Base-by-base conservation (phyloP, 208 protist genomes). In the Trypanosoma cruzi region DNA sequence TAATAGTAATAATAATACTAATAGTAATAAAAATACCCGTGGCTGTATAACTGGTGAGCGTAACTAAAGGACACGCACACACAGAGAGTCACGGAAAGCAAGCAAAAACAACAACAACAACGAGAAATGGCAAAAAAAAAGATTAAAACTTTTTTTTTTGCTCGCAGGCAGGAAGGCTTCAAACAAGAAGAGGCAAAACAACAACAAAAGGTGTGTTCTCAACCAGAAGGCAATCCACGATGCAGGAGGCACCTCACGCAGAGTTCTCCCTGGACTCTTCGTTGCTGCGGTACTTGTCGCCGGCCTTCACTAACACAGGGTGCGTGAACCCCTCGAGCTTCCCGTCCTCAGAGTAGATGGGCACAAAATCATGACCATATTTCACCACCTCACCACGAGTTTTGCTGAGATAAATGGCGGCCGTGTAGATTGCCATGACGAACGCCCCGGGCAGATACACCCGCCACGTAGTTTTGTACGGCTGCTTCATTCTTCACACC, bases 321-420 rank as follows among this genome's bases (percentile, higher is more conserved):
- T 96, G 90, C 13, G 90, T 96, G 64, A 96, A 96, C 28, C 90
- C 90, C 69, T 93, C 84, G 2, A 96, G 72, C 62, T 92, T 93
- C 18, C 90, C 90, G 26, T 93, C 88, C 44, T 93, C 87, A 7
- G 86, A 89, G 65, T 96, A 96, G 59, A 96, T 93, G 40, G 90
- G 90, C 3, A 93, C 73, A 63, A 96, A 94, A 56, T 96, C 90
- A 67, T 96, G 86, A 4, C 86, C 90, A 60, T 85, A 82, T 59
- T 96, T 96, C 50, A 96, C 73, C 18, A 85, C 81, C 3, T 84
- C 78, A 0, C 67, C 70, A 11, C 80, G 79, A 0, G 84, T 86
- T 28, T 82, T 74, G 48, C 70, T 88, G 56, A 95, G 90, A 66
- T 92, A 91, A 54, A 92, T 71, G 5, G 88, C 86, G 40, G 76